Conservation (phyloP, 179 eudicot genomes). For the Silene coronaria region DNA sequence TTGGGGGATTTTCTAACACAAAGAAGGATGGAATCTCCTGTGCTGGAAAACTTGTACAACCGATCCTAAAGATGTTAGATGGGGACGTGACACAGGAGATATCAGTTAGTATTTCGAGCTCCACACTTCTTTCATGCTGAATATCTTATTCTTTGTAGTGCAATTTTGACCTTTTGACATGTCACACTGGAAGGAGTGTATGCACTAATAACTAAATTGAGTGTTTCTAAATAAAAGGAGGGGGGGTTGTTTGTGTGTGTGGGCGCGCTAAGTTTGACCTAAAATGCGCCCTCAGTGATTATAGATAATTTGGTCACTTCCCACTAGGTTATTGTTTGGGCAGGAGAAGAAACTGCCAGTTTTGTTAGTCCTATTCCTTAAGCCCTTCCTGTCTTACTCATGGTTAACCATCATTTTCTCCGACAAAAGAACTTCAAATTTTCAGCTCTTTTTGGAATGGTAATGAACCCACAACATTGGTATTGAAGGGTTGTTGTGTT, state of each 20-base stretch:
- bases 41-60: constrained; percentile 61
- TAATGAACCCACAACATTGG: background rate
- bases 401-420: background rate
- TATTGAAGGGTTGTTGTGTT: background rate
- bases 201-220: background rate
- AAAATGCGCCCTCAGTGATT: background rate
- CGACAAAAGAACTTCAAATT: background rate
- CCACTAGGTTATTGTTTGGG: too few species aligned
- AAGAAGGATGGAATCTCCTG: constrained; percentile 71
- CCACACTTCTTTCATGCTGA: background rate
- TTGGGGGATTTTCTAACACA: constrained; percentile 53
- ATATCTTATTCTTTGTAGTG: background rate
- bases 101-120: constrained; percentile 42
- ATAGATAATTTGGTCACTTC: background rate
- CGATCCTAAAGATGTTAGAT: constrained; percentile 56
- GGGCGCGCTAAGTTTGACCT: background rate
- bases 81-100: constrained; percentile 58
- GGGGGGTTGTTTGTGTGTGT: background rate
- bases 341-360: too few species aligned
- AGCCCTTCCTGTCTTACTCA: background rate
- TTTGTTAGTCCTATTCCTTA: background rate
- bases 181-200: background rate
- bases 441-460: background rate
- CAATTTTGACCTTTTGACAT: background rate
- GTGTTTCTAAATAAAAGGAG: background rate